Percentiles rank a stretch among this genome's conserved stretches.
Evolutionary conservation across 805 yeast species (phyloP).

Genomic region (Jamesozyma lodderae): DNA sequence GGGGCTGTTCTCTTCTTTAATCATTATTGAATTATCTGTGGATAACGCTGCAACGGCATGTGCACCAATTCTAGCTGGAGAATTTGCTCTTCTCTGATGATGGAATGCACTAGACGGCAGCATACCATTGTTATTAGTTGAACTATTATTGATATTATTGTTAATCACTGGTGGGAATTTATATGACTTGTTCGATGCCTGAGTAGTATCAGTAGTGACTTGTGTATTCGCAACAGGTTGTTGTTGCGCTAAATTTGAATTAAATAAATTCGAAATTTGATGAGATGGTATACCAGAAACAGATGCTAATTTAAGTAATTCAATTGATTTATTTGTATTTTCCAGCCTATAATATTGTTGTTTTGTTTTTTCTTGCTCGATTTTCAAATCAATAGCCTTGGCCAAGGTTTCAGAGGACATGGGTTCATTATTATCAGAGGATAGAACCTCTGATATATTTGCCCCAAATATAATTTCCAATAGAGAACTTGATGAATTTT

Average conservation of each 20-base stretch:
- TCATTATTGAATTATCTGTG: constrained; percentile 15
- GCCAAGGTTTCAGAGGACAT: constrained; percentile 38
- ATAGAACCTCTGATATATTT: constrained; percentile 37
- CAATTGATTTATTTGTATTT: constrained; percentile 47
- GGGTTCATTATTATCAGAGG: not conserved
- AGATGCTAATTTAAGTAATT: constrained; percentile 53
- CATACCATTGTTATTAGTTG: not conserved
- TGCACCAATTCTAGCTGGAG: constrained; percentile 69
- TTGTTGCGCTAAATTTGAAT: not conserved
- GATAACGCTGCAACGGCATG: constrained; percentile 51
- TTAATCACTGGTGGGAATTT: constrained; percentile 4
- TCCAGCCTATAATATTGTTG: constrained; percentile 71
- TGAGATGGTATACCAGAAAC: constrained; percentile 54
- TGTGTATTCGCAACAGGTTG: constrained; percentile 3
- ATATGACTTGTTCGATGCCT: constrained; percentile 3
- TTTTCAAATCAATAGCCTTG: constrained; percentile 48
- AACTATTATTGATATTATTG: constrained; percentile 10
- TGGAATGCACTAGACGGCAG: not conserved
- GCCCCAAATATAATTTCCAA: constrained; percentile 41
- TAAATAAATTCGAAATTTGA: constrained; percentile 54
- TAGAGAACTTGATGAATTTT: constrained; percentile 8
- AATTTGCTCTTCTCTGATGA: constrained; percentile 35
- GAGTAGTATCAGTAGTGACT: constrained; percentile 7
- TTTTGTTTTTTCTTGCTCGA: constrained; percentile 73
- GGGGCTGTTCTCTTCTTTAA: constrained; percentile 21